These are phyloP conservation scores for Hortiboletus flavorubellus DNA, from an alignment of 768 basidiomycete species.

Conservation along the genomic window DNA sequence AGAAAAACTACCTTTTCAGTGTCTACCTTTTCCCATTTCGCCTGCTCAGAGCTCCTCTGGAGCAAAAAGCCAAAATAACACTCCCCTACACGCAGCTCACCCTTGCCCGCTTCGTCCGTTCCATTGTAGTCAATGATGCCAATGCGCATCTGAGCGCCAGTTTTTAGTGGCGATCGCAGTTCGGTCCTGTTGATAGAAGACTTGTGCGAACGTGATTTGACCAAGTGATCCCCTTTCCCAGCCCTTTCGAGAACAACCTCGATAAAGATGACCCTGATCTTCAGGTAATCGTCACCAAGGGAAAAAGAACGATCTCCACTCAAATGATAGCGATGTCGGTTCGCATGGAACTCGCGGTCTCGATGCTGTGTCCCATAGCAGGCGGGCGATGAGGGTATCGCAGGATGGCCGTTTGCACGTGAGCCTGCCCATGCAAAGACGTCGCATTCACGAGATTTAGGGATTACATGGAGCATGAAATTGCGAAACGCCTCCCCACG, in stretches of 20 bases:
- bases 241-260: not conserved
- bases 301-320: constrained; percentile 2
- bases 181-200: not conserved
- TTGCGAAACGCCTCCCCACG: not conserved
- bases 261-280: constrained; percentile 1
- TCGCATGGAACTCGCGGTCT: not conserved
- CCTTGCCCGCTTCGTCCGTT: not conserved
- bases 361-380: not conserved
- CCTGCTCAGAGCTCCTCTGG: not conserved
- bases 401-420: not conserved
- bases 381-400: constrained; percentile 4
- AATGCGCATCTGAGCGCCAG: not conserved
- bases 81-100: not conserved
- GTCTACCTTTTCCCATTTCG: constrained; percentile 1
- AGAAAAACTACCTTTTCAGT: not conserved
- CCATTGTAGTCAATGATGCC: constrained; percentile 3
- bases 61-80: constrained; percentile 2
- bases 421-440: constrained; percentile 5
- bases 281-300: constrained; percentile 2
- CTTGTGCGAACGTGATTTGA: not conserved
- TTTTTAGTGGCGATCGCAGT: not conserved
- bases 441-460: not conserved
- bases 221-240: not conserved
- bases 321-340: not conserved
- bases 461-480: constrained; percentile 3